Evolutionary conservation across 768 basidiomycete species (phyloP), one percentile per base, ranked within the genome.

Genomic region (Arthromyces matolae): DNA sequence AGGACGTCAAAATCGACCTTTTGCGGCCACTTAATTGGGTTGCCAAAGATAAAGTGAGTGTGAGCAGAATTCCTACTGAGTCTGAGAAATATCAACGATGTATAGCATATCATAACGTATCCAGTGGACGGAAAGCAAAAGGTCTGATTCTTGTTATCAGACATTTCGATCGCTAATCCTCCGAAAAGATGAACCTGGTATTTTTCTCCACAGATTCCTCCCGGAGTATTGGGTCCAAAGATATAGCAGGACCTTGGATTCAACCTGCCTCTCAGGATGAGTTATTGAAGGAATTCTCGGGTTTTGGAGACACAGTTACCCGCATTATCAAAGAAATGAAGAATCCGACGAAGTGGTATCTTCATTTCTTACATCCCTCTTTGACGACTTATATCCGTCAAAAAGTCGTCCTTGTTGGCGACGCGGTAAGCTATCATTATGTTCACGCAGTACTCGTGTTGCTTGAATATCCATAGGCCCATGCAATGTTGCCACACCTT

Each of bases 401-500:
- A 1, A 67, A 65, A n/a, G 64, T 79, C 8, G 79, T 72, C 3
- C 65, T 82, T 18, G 64, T 79, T 22, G 80, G 79, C 5, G 80
- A 83, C 58, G 73, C 80, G 14, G 75, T 75, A 52, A 40, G 70
- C 68, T 22, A 23, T 31, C 37, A 6, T 38, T 13, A 9, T 20
- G 9, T 19, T 40, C 4, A 27, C 34, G 16, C 24, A 14, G 18
- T 40, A 22, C 13, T 42, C 39, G 12, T 40, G n/a, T 27, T 45
- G 35, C 32, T 35, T 13, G 13, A 28, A 18, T 33, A n/a, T n/a
- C 54, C 47, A 19, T n/a, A 75, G 75, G 80, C 80, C 8, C 81
- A 83, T 54, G 78, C 65, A 0, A 81, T 81, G 80, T 54, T 72
- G 27, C 80, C 82, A 0, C 79, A 82, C 59, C 63, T 82, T 8